These are phyloP conservation scores for Russula dissimulans DNA, from an alignment of 768 basidiomycete genomes.

Conservation along the genomic window DNA sequence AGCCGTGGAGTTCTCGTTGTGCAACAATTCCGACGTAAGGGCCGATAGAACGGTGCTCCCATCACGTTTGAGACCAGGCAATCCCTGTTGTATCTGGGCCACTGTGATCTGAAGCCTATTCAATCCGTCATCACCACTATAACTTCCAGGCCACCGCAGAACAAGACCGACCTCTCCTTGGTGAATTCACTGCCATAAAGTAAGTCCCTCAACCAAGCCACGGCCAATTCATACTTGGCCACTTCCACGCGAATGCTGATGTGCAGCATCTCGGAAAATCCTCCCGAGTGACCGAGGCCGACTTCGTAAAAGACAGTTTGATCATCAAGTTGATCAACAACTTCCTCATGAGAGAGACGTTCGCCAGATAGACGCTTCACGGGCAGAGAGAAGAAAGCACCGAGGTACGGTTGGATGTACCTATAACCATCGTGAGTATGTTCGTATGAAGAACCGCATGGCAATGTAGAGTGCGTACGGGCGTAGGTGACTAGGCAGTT, in stretches of 20 bases:
- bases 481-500: slow-evolving; percentile 63
- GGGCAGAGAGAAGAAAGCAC: slow-evolving; percentile 84
- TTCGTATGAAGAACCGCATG: background rate
- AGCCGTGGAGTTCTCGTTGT: slow-evolving; percentile 59
- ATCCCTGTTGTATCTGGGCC: slow-evolving; percentile 81
- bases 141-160: background rate
- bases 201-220: slow-evolving; percentile 81
- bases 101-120: slow-evolving; percentile 70
- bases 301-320: slow-evolving; percentile 84
- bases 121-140: background rate
- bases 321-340: slow-evolving; percentile 82
- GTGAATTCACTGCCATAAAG: slow-evolving; percentile 70
- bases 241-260: slow-evolving; percentile 81
- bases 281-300: slow-evolving; percentile 46
- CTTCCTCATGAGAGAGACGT: slow-evolving; percentile 74
- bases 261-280: slow-evolving; percentile 68
- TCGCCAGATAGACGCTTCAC: slow-evolving; percentile 63
- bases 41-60: slow-evolving; percentile 73
- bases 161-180: slow-evolving; percentile 52
- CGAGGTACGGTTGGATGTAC: slow-evolving; percentile 67
- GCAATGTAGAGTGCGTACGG: slow-evolving; percentile 40
- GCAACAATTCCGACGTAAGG: slow-evolving; percentile 56
- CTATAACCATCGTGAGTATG: slow-evolving; percentile 30
- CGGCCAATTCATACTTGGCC: slow-evolving; percentile 65
- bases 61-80: slow-evolving; percentile 88